Percentiles rank a stretch among this genome's conserved stretches.
These are phyloP conservation scores for Leucosporidium creatinivorum DNA, from an alignment of 768 basidiomycete species.

Conservation along the genomic window DNA sequence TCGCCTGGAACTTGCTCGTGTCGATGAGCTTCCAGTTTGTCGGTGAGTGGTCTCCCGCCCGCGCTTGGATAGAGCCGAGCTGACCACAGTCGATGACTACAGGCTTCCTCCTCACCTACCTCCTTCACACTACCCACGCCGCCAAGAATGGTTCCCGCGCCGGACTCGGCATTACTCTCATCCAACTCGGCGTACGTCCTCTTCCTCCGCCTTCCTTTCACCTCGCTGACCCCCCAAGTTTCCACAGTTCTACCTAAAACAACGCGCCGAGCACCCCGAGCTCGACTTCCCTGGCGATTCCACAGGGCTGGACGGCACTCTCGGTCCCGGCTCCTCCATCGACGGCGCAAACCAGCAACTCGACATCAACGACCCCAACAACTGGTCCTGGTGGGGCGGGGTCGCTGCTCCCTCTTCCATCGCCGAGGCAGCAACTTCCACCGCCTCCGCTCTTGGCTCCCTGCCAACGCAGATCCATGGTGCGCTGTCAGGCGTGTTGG, in stretches of 20 bases:
- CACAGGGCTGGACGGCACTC: slow-evolving; percentile 25
- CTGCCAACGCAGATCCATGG: slow-evolving; percentile 20
- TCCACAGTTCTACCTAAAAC: slow-evolving; percentile 33
- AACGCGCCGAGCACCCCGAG: slow-evolving; percentile 21
- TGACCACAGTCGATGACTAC: not conserved
- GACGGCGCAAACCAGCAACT: too few relatives aligned
- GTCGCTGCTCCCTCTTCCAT: slow-evolving; percentile 8
- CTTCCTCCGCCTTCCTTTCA: too few relatives aligned
- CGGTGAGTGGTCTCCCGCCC: slow-evolving; percentile 61
- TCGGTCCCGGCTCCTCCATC: not conserved
- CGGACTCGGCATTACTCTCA: slow-evolving; percentile 88
- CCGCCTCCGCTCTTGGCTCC: slow-evolving; percentile 5
- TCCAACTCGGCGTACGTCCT: slow-evolving; percentile 64
- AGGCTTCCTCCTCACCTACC: slow-evolving; percentile 66
- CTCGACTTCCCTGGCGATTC: slow-evolving; percentile 7
- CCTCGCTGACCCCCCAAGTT: not conserved
- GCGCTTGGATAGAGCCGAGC: not conserved
- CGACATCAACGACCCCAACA: not conserved
- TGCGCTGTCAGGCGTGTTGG: slow-evolving; percentile 3
- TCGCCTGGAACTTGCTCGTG: slow-evolving; percentile 68
- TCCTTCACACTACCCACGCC: slow-evolving; percentile 81
- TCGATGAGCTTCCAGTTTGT: slow-evolving; percentile 97
- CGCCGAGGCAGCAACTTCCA: slow-evolving; percentile 6
- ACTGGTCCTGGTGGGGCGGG: slow-evolving; percentile 27
- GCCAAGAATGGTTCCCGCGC: slow-evolving; percentile 88